Conservation (phyloP, 148 eudicot genomes). For the Nepenthes mirabilis region DNA sequence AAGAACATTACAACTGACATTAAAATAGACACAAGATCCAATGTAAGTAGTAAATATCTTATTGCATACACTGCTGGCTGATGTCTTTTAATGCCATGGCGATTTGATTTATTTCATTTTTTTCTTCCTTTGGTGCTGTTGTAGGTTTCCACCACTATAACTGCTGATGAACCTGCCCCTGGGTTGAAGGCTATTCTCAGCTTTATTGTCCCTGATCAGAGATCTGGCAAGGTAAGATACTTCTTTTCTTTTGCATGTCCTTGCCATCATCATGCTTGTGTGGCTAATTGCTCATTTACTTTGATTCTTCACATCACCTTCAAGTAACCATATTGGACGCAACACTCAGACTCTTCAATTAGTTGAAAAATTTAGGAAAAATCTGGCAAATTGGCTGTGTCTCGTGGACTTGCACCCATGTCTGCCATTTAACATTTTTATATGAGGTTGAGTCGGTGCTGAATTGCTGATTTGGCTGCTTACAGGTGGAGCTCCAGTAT, state of each 20-base stretch:
- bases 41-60: slow-evolving; percentile 22
- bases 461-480: not conserved
- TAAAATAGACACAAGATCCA: slow-evolving; percentile 75
- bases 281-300: not conserved
- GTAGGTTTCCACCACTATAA: slow-evolving; percentile 64
- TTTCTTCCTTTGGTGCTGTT: not conserved
- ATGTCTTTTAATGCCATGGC: not conserved
- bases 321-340: no score
- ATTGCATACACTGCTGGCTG: no score
- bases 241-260: not conserved
- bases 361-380: no score
- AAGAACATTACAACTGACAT: slow-evolving; percentile 76
- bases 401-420: no score
- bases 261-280: not conserved
- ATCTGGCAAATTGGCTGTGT: no score
- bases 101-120: not conserved
- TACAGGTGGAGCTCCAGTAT: slow-evolving; percentile 85
- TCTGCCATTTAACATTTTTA: no score
- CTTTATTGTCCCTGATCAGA: slow-evolving; percentile 79
- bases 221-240: slow-evolving; percentile 70
- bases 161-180: slow-evolving; percentile 88
- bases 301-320: no score
- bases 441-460: no score
- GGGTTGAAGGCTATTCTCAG: slow-evolving; percentile 84
- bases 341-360: no score